These are phyloP conservation scores for Beauveria rudraprayagi DNA, from an alignment of 2,329 filamentous ascomycete genomes.

Conservation along the genomic window DNA sequence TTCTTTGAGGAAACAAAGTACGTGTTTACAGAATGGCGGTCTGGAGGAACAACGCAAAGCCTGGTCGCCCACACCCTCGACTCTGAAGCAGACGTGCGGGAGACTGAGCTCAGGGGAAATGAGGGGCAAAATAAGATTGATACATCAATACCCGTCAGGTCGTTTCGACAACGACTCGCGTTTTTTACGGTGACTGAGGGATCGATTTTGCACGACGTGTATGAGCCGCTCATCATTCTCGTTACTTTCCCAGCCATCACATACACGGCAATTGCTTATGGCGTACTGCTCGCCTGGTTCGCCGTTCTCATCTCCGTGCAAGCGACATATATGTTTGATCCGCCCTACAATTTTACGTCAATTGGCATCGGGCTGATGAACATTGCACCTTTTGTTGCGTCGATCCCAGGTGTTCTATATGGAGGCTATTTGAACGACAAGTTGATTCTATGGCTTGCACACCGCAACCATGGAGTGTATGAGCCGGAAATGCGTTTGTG, in stretches of 20 bases:
- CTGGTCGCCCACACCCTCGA: not conserved
- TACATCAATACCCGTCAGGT: slow-evolving; percentile 11
- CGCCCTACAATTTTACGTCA: slow-evolving; percentile 22
- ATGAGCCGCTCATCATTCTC: slow-evolving; percentile 13
- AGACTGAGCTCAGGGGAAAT: slow-evolving; percentile 19
- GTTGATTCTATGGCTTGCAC: slow-evolving; percentile 27
- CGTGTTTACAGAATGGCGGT: slow-evolving; percentile 12
- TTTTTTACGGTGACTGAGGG: slow-evolving; percentile 15
- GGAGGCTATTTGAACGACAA: slow-evolving; percentile 31
- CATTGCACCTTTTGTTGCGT: slow-evolving; percentile 27
- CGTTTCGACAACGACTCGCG: slow-evolving; percentile 17
- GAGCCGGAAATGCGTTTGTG: slow-evolving; percentile 36
- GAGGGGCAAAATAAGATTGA: slow-evolving; percentile 21
- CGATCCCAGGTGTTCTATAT: slow-evolving; percentile 27
- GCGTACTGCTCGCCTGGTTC: slow-evolving; percentile 28
- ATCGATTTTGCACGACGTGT: slow-evolving; percentile 9
- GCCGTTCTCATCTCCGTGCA: slow-evolving; percentile 17
- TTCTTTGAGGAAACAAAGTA: slow-evolving; percentile 28
- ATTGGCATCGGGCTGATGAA: slow-evolving; percentile 19
- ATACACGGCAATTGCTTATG: slow-evolving; percentile 32
- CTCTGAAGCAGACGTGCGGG: not conserved
- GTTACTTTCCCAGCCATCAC: slow-evolving; percentile 25
- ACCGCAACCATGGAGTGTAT: slow-evolving; percentile 30
- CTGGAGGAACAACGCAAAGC: not conserved
- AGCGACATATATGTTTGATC: slow-evolving; percentile 20